Base-by-base conservation (phyloP, 73 alveolate genomes). In the Blepharisma stoltei region DNA sequence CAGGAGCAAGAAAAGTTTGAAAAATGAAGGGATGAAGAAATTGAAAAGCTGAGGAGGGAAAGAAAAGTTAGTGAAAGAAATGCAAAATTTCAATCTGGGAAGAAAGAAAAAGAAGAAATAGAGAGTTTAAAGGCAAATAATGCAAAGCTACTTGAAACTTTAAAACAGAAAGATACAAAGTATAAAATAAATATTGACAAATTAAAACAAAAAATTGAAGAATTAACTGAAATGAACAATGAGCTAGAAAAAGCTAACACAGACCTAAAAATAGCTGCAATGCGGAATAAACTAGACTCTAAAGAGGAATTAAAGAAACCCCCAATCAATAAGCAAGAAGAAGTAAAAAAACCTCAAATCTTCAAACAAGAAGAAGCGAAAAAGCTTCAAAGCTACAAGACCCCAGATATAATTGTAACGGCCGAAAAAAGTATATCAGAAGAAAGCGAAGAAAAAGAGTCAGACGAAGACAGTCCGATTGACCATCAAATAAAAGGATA, bases 41-140 rank as follows among this genome's bases (percentile, higher is more conserved):
- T 77, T 52, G 81, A 88, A 68, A 88, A 77, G 66, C 75, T 90
- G 54, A 89, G 81, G 67, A 86, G 82, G 44, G 94, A 90, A 54
- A 83, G 82, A 73, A 83, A 79, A 68, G 83, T 71, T 0, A 84
- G 84, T 68, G 88, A 88, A 69, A 80, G 89, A 81, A 84, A 86
- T 67, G 84, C 83, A n/a, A 84, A 81, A 32, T 53, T 20, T 32
- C 38, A 11, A 55, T 88, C 83, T 54, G 89, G 55, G 78, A 86
- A 90, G 73, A 94, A 91, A 68, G 99, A 95, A 76, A 90, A 94
- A 80, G 95, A 89, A 88, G 99, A 95, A 86, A 87, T 90, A n/a
- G 99, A 95, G 79, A 75, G 70, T 71, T 81, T 95, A 60, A 95
- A 90, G 82, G 87, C 88, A 55, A 86, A 90, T 69, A 68, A 88